Base-by-base conservation (phyloP, 345 rosid genomes). In the Tarenaya hassleriana region DNA sequence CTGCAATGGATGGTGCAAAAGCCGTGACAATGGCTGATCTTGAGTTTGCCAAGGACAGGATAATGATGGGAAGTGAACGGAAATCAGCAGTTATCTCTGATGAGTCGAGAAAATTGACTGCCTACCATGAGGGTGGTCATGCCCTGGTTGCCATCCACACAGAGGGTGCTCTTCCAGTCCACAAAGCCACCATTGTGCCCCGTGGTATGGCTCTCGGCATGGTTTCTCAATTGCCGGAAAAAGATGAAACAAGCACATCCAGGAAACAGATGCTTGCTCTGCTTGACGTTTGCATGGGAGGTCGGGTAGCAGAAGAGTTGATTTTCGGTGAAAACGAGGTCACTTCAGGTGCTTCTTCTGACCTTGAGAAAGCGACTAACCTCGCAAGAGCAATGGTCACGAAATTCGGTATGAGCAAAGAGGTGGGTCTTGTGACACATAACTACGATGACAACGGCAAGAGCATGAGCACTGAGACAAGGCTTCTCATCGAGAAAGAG, bases 81-180 rank as follows among this genome's bases (percentile, higher is more conserved):
- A 85, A 85, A 59, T 96, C 96, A 56, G 86, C 98, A 0, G 96
- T 84, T n/a, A 91, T 91, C 95, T 86, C 96, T 0, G 98, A 91
- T 55, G 95, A 95, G 55, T 86, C 86, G 77, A 84, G 98, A 63
- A 91, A 91, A 66, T 73, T 91, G 62, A 94, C 84, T 60, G 95
- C 96, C 20, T 87, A 87, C 75, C 98, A 91, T 63, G 98, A 91
- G 75, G 98, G 87, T 45, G 96, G 96, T 20, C 98, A 91, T 51
- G 96, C 98, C 41, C 79, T 85, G 17, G 89, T 85, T 34, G 89
- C 95, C 16, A 50, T 79, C 57, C 74, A 79, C 60, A 84, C 88
- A 4, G 79, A 89, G 1, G 88, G 88, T 5, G 94, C 84, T 56
- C 94, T 83, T 43, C 83, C 73, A 10, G 82, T 87, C 10, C 85